These are phyloP conservation scores for Jatropha podagrica DNA, from an alignment of 441 rosid genomes.

Conservation along the genomic window DNA sequence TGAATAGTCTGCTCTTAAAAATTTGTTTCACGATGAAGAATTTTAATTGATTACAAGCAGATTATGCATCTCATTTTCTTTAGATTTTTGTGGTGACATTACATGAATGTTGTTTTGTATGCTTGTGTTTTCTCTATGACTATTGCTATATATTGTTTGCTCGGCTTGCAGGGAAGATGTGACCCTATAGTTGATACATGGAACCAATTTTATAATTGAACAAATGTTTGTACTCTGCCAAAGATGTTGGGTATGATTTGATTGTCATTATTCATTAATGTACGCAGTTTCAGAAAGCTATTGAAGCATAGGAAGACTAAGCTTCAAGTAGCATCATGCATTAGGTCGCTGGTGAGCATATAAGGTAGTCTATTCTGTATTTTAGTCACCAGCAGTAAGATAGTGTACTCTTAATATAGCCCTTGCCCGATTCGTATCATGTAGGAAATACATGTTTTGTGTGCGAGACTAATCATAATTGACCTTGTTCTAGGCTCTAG, in stretches of 20 bases:
- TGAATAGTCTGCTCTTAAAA: background rate
- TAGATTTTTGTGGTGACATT: background rate
- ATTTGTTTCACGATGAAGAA: background rate
- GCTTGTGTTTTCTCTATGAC: background rate
- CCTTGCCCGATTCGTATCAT: background rate
- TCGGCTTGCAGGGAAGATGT: background rate
- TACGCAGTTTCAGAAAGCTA: background rate
- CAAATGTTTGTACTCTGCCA: background rate
- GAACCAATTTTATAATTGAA: background rate
- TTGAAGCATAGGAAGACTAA: background rate
- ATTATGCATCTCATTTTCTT: background rate
- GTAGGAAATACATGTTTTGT: constrained; percentile 4
- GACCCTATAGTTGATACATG: background rate
- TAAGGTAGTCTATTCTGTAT: background rate
- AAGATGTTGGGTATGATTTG: background rate
- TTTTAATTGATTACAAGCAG: background rate
- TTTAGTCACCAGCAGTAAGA: background rate
- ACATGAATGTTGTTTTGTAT: background rate
- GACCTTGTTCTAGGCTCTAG: background rate
- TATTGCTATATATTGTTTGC: background rate
- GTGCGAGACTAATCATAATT: background rate
- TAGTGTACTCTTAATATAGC: background rate
- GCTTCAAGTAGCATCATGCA: background rate
- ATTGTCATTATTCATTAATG: background rate
- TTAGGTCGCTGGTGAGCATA: background rate